Evolutionary conservation across 2,329 filamentous ascomycete species (phyloP), one percentile per base, ranked within the genome.

Genomic region (Colletotrichum destructivum): DNA sequence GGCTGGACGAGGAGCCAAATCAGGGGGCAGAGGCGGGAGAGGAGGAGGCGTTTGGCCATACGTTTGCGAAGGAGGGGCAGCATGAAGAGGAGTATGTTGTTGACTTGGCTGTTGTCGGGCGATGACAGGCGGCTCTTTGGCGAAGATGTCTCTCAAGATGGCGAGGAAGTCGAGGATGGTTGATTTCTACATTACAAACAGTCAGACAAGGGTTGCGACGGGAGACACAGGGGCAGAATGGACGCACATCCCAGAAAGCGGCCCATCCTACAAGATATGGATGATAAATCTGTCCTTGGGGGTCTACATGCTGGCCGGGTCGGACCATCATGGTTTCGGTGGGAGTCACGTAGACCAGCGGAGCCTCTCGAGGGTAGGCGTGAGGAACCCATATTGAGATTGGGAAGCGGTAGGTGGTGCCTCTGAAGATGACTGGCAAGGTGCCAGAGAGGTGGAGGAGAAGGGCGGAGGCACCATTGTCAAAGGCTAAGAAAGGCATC

Each of bases 321-420:
- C 96, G 89, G 52, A 99, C 92, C 75, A 93, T 84, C 94, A 99
- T 98, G 74, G 91, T 93, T 75, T 94, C 92, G 6, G 93, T 94
- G 3, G 96, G 95, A 8, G 91, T 95, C 52, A 98, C 94, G 81
- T 98, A 98, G 70, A 93, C 90, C 57, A 98, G 88, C 1, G 96
- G 96, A 0, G 94, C 88, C 77, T 97, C 94, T 73, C 90, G 88
- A 1, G 96, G 96, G 80, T 98, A 99, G 65, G 91, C 89, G 79
- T 97, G 94, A 4, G 96, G 96, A 55, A 98, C 88, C 96, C 96
- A 98, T 88, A 98, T 83, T 74, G 94, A 93, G 75, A 99, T 86
- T 26, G 96, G 96, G 77, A 98, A 98, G 75, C 94, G 90, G 82
- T 98, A 99, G 5, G 91, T 93, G 38, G 90, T 92, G 78, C 95